Evolutionary conservation across 164 flowering plant genomes (phyloP).

Genomic region (Stephania cephalantha): DNA sequence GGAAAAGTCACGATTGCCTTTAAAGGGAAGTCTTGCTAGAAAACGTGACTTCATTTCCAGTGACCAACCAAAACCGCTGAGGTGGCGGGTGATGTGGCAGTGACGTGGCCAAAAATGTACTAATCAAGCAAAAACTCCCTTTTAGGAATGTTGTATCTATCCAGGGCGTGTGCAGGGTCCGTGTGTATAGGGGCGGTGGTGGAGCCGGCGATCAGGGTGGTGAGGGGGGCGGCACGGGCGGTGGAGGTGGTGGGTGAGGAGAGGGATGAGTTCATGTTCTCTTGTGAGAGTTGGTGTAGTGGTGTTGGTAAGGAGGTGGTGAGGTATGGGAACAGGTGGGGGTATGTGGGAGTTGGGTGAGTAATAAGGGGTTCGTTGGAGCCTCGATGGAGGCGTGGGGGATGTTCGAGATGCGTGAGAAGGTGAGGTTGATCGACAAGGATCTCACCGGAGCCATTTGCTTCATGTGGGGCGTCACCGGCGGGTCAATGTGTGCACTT

Average conservation of each 20-base stretch:
- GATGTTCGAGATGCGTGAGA: conserved; percentile 31
- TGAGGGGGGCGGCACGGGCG: conserved; percentile 41
- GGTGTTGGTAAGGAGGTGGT: conserved; percentile 34
- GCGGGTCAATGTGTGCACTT: conserved; percentile 37
- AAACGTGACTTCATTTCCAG: too few relatives aligned
- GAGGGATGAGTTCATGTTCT: conserved; percentile 66
- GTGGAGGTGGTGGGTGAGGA: conserved; percentile 38
- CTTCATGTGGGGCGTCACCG: conserved; percentile 47
- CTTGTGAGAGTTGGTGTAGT: conserved; percentile 48
- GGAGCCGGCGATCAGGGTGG: conserved; percentile 31
- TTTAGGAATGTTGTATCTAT: background rate
- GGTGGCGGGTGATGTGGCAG: too few relatives aligned
- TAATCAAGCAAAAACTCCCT: too few relatives aligned
- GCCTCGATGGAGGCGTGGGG: conserved; percentile 64
- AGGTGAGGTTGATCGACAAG: conserved; percentile 39
- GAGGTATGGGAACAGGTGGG: conserved; percentile 55
- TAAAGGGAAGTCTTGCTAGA: too few relatives aligned
- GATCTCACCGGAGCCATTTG: conserved; percentile 69
- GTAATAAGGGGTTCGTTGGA: conserved; percentile 41
- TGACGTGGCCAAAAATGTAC: too few relatives aligned
- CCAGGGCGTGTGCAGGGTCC: conserved; percentile 26
- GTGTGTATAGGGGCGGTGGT: conserved; percentile 45
- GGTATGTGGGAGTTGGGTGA: conserved; percentile 54
- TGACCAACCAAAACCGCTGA: too few relatives aligned
- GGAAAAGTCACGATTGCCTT: too few relatives aligned